A percentile compares a stretch with the other conserved stretches of the same genome.
These are phyloP conservation scores for Chlamydomonas eustigma DNA, from an alignment of 139 green algal genomes.

Conservation along the genomic window DNA sequence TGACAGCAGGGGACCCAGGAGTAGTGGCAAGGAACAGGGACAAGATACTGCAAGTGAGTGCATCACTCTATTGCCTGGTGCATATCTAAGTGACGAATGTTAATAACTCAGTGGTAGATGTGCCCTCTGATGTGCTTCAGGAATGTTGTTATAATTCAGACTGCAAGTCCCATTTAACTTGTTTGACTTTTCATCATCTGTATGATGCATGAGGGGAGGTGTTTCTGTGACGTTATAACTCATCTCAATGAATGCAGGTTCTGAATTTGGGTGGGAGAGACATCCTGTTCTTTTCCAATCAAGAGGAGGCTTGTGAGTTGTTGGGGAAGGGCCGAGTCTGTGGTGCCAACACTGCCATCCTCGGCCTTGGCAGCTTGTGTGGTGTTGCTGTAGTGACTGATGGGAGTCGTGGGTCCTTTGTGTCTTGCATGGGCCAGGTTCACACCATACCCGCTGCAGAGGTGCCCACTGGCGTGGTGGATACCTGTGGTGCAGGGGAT, in stretches of 20 bases:
- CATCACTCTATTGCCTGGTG: no score
- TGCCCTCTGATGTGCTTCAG: no score
- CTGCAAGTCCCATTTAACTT: no score
- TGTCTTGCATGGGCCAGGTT: background rate
- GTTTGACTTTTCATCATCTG: no score
- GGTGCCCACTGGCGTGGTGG: background rate
- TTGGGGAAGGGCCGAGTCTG: background rate
- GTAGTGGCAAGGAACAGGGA: slow-evolving; percentile 65
- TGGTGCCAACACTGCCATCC: background rate
- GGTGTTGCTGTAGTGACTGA: slow-evolving; percentile 4
- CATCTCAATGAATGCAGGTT: background rate
- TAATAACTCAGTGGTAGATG: no score
- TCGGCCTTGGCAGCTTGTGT: background rate
- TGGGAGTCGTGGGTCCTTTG: background rate
- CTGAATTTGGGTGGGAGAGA: background rate
- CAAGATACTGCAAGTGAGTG: slow-evolving; percentile 32
- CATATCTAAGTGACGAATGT: no score
- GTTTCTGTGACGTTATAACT: no score
- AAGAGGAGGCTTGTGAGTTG: background rate
- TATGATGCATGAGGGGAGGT: no score
- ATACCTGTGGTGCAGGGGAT: slow-evolving; percentile 55
- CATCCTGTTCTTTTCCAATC: background rate
- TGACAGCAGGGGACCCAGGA: slow-evolving; percentile 80
- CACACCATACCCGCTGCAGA: background rate
- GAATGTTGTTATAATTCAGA: no score